Evolutionary conservation across 768 basidiomycete species (phyloP).

Genomic region (Tulasnella sp.): DNA sequence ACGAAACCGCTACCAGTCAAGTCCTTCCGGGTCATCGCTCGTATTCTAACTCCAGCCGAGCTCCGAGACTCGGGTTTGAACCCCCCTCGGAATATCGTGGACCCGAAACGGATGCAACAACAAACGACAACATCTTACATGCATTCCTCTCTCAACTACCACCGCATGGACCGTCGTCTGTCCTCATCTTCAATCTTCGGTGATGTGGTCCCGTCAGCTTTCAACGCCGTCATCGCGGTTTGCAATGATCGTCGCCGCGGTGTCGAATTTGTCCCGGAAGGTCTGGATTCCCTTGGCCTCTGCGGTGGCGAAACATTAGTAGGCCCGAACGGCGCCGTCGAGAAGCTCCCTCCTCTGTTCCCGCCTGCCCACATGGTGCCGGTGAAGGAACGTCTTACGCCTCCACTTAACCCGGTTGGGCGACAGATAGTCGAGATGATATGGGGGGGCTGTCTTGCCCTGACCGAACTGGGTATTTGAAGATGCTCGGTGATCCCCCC

Average conservation of each 20-base stretch:
- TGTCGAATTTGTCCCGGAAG: constrained; percentile 74
- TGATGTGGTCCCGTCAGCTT: constrained; percentile 30
- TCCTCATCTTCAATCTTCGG: constrained; percentile 13
- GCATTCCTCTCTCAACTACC: constrained; percentile 28
- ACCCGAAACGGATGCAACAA: constrained; percentile 23
- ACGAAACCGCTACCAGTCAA: constrained; percentile 32
- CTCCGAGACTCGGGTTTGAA: constrained; percentile 52
- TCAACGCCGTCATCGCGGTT: constrained; percentile 40
- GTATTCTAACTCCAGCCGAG: constrained; percentile 64
- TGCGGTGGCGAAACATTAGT: constrained; percentile 38
- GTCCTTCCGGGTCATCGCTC: constrained; percentile 65
- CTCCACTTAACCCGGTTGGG: constrained; percentile 41
- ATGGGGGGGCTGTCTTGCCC: constrained; percentile 48
- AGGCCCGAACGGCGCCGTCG: constrained; percentile 37
- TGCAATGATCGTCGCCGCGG: constrained; percentile 34
- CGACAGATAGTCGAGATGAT: constrained; percentile 47
- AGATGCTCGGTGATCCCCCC: not conserved
- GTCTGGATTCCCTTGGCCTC: constrained; percentile 66
- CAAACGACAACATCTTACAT: constrained; percentile 48
- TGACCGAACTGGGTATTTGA: constrained; percentile 25
- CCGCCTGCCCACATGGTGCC: constrained; percentile 18
- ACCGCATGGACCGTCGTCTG: constrained; percentile 16
- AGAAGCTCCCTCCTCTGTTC: constrained; percentile 16
- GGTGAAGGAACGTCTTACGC: constrained; percentile 33
- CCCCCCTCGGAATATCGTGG: constrained; percentile 29